A percentile compares a stretch with the other conserved stretches of the same genome.
Conservation (phyloP, 768 basidiomycete species). For the Pleurotus sapidus region DNA sequence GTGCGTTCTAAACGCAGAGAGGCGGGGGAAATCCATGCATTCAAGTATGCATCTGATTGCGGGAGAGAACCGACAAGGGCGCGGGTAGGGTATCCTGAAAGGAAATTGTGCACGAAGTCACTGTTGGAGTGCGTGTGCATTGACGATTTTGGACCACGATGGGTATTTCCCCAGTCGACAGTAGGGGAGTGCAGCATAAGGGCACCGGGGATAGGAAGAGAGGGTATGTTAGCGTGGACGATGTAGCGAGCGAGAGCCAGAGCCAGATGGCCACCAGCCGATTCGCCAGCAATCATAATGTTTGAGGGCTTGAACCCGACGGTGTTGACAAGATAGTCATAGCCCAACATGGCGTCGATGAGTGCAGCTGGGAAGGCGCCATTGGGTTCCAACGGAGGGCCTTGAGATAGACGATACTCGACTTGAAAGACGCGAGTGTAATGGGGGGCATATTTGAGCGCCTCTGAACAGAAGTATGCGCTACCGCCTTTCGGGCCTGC, state of each 20-base stretch:
- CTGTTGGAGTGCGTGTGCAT: conserved; percentile 14
- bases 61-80: conserved; percentile 25
- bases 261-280: conserved; percentile 52
- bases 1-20: conserved; percentile 16
- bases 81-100: conserved; percentile 14
- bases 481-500: not conserved
- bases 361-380: conserved; percentile 53
- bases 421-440: conserved; percentile 29
- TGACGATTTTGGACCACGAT: conserved; percentile 14
- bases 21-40: conserved; percentile 33
- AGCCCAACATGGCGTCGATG: conserved; percentile 51
- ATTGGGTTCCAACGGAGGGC: conserved; percentile 19
- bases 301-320: conserved; percentile 37
- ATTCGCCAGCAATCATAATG: conserved; percentile 50
- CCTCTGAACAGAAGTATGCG: conserved; percentile 11
- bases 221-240: conserved; percentile 3
- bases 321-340: conserved; percentile 42
- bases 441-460: not conserved
- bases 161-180: conserved; percentile 24
- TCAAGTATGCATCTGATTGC: conserved; percentile 20
- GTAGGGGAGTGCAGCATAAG: conserved; percentile 31
- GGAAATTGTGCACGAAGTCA: conserved; percentile 18
- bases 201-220: conserved; percentile 18
- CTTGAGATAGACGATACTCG: conserved; percentile 45
- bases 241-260: conserved; percentile 36